A percentile compares a stretch with the other conserved stretches of the same genome.
Conservation (phyloP, 2,329 filamentous ascomycete genomes). For the Xylaria digitata region DNA sequence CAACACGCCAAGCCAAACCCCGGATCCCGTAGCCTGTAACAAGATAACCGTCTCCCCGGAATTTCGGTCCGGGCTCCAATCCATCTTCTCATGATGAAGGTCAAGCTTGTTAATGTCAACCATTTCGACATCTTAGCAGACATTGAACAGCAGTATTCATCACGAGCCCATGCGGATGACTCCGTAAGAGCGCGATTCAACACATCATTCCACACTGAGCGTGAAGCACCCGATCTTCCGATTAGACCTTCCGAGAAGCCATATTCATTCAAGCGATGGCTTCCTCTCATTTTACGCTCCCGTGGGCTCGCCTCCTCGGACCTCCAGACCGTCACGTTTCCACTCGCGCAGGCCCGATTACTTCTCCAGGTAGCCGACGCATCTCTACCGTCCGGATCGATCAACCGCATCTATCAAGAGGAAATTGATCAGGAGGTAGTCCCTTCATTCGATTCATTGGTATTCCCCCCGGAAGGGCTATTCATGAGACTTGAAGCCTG, state of each 20-base stretch:
- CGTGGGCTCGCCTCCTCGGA: conserved; percentile 45
- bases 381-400: conserved; percentile 49
- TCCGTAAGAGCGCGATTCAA: conserved; percentile 47
- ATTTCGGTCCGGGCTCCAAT: not conserved
- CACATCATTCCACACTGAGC: conserved; percentile 51
- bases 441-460: conserved; percentile 42
- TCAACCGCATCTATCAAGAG: conserved; percentile 50
- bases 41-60: not conserved
- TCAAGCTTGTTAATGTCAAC: conserved; percentile 24
- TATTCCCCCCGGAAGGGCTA: conserved; percentile 52
- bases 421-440: conserved; percentile 50
- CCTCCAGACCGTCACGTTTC: conserved; percentile 50
- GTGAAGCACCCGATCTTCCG: conserved; percentile 47
- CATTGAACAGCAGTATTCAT: conserved; percentile 5
- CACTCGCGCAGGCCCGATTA: conserved; percentile 47
- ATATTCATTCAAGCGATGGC: conserved; percentile 56
- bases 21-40: too few species aligned
- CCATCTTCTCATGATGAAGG: conserved; percentile 9
- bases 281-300: conserved; percentile 53
- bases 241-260: conserved; percentile 49
- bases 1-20: too few species aligned
- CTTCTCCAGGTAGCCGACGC: conserved; percentile 48
- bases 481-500: conserved; percentile 58
- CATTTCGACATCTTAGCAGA: conserved; percentile 21
- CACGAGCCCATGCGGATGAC: not conserved